A percentile compares a stretch with the other conserved stretches of the same genome.
Evolutionary conservation across 129 eudicot genomes (phyloP).

Genomic region (Cynara cardunculus): DNA sequence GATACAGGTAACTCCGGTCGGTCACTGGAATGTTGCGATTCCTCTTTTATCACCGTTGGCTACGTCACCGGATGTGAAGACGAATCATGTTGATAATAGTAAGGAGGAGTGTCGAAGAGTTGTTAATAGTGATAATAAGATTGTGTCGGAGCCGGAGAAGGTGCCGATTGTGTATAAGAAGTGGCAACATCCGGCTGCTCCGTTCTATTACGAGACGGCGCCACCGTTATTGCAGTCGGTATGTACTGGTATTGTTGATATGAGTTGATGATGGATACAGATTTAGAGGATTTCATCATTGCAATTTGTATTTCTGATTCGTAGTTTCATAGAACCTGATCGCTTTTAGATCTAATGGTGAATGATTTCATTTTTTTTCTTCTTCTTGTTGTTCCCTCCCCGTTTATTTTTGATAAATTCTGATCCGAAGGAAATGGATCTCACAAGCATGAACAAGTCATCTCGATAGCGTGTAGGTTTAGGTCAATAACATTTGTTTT

Average conservation of each 20-base stretch:
- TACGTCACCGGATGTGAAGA: slow-evolving; percentile 44
- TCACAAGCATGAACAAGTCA: not conserved
- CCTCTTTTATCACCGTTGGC: slow-evolving; percentile 75
- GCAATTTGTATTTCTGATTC: not conserved
- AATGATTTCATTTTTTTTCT: not conserved
- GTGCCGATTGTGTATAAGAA: slow-evolving; percentile 51
- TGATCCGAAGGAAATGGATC: slow-evolving; percentile 1
- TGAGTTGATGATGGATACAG: slow-evolving; percentile 27
- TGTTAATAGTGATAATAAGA: slow-evolving; percentile 23
- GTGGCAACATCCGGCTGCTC: slow-evolving; percentile 95
- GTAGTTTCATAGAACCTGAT: slow-evolving; percentile 24
- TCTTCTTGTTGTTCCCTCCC: not conserved
- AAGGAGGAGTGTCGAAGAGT: slow-evolving; percentile 22
- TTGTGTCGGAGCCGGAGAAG: slow-evolving; percentile 36
- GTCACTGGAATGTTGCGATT: slow-evolving; percentile 77
- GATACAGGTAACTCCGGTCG: slow-evolving; percentile 49
- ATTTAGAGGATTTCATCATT: slow-evolving; percentile 15
- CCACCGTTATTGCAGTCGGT: slow-evolving; percentile 58
- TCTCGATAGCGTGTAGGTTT: not conserved
- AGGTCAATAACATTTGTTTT: not conserved
- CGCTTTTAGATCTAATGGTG: slow-evolving; percentile 26
- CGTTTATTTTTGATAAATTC: not conserved
- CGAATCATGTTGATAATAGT: slow-evolving; percentile 14
- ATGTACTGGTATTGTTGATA: slow-evolving; percentile 30
- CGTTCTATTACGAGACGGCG: slow-evolving; percentile 69